Base-by-base conservation (phyloP, 441 rosid genomes). In the Geranium incanum region DNA sequence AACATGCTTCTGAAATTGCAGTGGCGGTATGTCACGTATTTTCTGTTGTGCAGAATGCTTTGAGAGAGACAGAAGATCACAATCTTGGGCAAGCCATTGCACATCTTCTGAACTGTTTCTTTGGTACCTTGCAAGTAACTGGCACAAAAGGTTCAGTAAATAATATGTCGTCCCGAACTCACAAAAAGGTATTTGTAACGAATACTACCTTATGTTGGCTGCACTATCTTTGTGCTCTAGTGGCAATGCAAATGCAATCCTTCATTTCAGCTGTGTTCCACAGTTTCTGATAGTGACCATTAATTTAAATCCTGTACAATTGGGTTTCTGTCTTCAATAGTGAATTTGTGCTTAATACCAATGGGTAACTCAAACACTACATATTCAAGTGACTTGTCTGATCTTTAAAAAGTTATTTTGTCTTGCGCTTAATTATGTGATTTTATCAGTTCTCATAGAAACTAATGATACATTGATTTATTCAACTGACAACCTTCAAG, bases 61-160 rank as follows among this genome's bases (percentile, higher is more conserved):
- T 93, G 77, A 86, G 97, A 79, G 91, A 88, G 69, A 78, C 83
- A 48, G 97, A 91, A 72, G 98, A 95, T 82, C 92, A 87, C 67
- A 91, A 91, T 77, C 78, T 90, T 74, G 98, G 90, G 21, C 84
- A 85, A 23, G 89, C 92, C 50, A 80, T 93, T 72, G 82, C 97
- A 36, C 99, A 90, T 83, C 84, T 89, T 79, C 80, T 93, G 74
- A 91, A 92, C 76, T 90, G 96, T 82, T 86, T 96, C 81, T 91
- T 91, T 78, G 98, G 97, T 80, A 84, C 81, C 79, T 82, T 86
- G 79, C 87, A 81, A 78, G 79, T 88, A 77, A 81, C 83, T 75
- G 82, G 81, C 39, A 74, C 74, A 28, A 90, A 84, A 84, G 80
- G 70, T 73, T 68, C 76, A 79, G 74, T 84, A 66, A 84, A 77